Base-by-base conservation (phyloP, 2,329 filamentous ascomycete species). In the Coccinonectria pachysandricola region DNA sequence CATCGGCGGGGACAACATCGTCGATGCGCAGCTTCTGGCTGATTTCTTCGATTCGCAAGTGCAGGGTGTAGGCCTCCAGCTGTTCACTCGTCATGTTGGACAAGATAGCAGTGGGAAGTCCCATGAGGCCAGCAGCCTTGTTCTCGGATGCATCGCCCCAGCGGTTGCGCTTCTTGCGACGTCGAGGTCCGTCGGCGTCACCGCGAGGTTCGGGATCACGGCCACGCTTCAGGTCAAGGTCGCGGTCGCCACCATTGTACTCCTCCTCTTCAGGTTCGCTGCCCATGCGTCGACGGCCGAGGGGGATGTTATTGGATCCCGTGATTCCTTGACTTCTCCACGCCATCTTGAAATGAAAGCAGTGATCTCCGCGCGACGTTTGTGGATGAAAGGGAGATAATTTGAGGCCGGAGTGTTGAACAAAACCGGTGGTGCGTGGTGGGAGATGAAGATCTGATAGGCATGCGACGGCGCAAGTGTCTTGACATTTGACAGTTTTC, bases 21-120 rank as follows among this genome's bases (percentile, higher is more conserved):
- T 96, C 92, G 58, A 98, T 98, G 51, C 88, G 81, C 44, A 98
- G 75, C 71, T 98, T 98, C 64, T 98, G 88, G 54, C 86, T 96
- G 50, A 98, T 98, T 60, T 98, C 91, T 58, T 98, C 88, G 51
- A 98, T 96, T 50, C 91, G 85, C 50, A 98, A 65, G 61, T 98
- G 88, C 43, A 96, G 67, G 12, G 87, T 91, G 56, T 98, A 98
- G 12, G 91, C 91, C 56, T 98, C 91, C 29, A 96, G 75, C 68
- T 98, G 91, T 60, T 98, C 91, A 52, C 80, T 88, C 30, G 91
- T 98, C 86, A 98, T 98, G 60, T 88, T 87, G 37, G 87, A 86
- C 59, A 88, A 78, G 56, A 98, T 96, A 50, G 88, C 85, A 10
- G 91, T 98, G 15, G 91, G 86, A 43, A 98, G 70, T 31, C 91